Conservation (phyloP, 208 protist species). For the Crithidia expoeki region DNA sequence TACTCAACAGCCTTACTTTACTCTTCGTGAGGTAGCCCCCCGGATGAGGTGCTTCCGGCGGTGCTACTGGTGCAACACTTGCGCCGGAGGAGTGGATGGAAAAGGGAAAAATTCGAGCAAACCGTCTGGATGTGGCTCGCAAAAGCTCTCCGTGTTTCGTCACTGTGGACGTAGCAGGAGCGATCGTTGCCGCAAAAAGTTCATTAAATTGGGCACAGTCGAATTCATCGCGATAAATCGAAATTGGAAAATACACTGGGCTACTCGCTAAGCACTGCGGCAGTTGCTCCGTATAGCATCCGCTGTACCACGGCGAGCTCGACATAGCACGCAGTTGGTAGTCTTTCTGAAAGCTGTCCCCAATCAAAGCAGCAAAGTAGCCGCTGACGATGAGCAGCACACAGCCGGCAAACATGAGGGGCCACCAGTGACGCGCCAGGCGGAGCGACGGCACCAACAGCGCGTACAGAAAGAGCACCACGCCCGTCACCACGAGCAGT, state of each 20-base stretch:
- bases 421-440: conserved; percentile 34
- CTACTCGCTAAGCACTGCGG: conserved; percentile 8
- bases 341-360: conserved; percentile 6
- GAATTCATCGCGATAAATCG: conserved; percentile 16
- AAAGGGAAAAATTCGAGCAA: too few relatives aligned
- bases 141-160: too few relatives aligned
- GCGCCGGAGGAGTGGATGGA: too few relatives aligned
- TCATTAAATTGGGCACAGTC: neutral
- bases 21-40: too few relatives aligned
- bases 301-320: conserved; percentile 32
- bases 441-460: conserved; percentile 43
- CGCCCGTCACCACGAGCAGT: conserved; percentile 19
- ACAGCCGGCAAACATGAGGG: conserved; percentile 27
- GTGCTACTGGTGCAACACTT: too few relatives aligned
- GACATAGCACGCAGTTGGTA: conserved; percentile 18
- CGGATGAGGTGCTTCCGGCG: too few relatives aligned
- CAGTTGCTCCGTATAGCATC: conserved; percentile 30
- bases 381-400: conserved; percentile 23
- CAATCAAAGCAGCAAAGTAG: conserved; percentile 23
- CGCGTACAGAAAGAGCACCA: conserved; percentile 33
- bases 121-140: too few relatives aligned
- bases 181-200: neutral
- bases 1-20: too few relatives aligned
- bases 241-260: neutral
- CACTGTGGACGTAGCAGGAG: neutral